Conservation (phyloP, 2,329 filamentous ascomycete species). For the Fusarium algeriense region DNA sequence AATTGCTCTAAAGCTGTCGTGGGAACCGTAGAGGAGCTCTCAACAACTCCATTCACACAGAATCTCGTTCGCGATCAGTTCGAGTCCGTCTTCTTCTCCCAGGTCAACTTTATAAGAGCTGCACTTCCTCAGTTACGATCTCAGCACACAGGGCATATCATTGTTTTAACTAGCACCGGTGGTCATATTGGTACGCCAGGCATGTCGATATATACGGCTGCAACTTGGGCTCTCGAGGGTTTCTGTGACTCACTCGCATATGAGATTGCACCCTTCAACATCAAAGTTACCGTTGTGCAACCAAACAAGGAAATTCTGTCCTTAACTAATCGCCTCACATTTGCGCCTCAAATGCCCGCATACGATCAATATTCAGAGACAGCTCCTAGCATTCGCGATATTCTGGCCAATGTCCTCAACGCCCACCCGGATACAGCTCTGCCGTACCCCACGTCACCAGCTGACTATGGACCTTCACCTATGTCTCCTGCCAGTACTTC, state of each 20-base stretch:
- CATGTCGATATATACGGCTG: conserved; percentile 89
- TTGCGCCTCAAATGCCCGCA: conserved; percentile 80
- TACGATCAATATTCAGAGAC: conserved; percentile 58
- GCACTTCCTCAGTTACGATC: conserved; percentile 82
- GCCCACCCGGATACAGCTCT: conserved; percentile 75
- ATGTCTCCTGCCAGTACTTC: conserved; percentile 50
- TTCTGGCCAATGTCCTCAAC: conserved; percentile 84
- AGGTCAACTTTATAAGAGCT: conserved; percentile 95
- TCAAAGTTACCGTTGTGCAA: conserved; percentile 96
- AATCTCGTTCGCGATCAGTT: conserved; percentile 91
- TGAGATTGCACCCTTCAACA: conserved; percentile 95
- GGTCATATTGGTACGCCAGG: conserved; percentile 94
- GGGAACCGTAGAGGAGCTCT: conserved; percentile 91
- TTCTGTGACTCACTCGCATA: conserved; percentile 97
- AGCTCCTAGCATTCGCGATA: conserved; percentile 85
- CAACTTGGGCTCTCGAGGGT: conserved; percentile 94
- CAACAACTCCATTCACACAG: conserved; percentile 76
- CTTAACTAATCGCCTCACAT: conserved; percentile 87
- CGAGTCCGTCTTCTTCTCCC: conserved; percentile 93
- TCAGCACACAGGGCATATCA: conserved; percentile 88
- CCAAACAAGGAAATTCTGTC: conserved; percentile 93
- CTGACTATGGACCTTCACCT: conserved; percentile 48
- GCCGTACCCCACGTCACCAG: conserved; percentile 44
- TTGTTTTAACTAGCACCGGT: conserved; percentile 89
- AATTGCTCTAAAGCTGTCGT: conserved; percentile 74